Base-by-base conservation (phyloP, 805 yeast species). In the Naumovozyma baii region DNA sequence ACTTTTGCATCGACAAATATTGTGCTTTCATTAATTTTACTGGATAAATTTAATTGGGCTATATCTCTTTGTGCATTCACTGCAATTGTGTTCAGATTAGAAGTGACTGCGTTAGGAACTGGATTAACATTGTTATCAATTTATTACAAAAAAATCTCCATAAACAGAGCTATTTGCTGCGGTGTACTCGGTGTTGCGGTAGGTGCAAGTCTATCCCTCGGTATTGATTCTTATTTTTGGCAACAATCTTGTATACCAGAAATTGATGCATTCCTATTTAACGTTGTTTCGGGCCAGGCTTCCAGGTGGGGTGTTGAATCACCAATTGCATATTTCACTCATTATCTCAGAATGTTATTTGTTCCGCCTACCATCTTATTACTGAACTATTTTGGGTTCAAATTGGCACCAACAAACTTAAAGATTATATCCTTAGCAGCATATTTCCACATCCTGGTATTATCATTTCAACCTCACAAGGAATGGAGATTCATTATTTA, bases 401-500 rank as follows among this genome's bases (percentile, higher is more conserved):
- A 56, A 40, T 55, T 57, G 28, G 67, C 61, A 36, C 60, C 64
- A 18, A 54, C 56, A 13, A 53, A 51, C 16, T 50, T 75, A 29
- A 69, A 73, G 31, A 60, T 78, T 4, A 52, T 79, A 19, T 67
- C 73, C 1, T 43, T 72, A 14, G 66, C 85, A 1, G 63, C 82
- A 0, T 32, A 78, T 1, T 37, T 73, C 13, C 88, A 67, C 53
- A 68, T 87, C n/a, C 44, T 65, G 1, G 51, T 76, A 4, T 70
- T 87, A 72, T 86, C 96, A 0, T 57, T 80, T 38, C 92, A 83
- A 59, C 87, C 92, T 2, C 96, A 90, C 52, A 90, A 90, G 57
- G 97, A 90, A 65, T 85, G 94, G 94, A 73, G 96, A 50, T 90
- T 90, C 53, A 76, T 90, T 31, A 66, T 81, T 14, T 90, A 88